Percentiles rank a stretch among this genome's conserved stretches.
phyloP scores from a whole-genome alignment of 2,329 filamentous ascomycete genomes.

The Arthrobotrys sphaeroides region DNA sequence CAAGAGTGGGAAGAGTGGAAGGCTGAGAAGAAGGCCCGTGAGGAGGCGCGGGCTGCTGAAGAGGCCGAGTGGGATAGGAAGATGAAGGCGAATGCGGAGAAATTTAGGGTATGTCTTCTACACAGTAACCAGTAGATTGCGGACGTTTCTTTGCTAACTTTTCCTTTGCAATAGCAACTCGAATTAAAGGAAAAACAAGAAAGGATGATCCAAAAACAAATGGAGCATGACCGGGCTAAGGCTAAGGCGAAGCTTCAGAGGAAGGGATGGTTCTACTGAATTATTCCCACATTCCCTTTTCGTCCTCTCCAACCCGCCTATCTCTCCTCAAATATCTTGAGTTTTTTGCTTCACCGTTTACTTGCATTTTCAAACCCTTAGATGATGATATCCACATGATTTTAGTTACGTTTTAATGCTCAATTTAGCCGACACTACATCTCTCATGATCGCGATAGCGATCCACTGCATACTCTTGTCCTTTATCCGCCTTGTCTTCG shows the following conservation, averaged over 20 bases:
- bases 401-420: constrained; percentile 8
- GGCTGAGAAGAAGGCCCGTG: constrained; percentile 43
- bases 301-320: background rate
- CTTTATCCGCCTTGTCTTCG: background rate
- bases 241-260: constrained; percentile 43
- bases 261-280: constrained; percentile 47
- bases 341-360: background rate
- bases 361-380: background rate
- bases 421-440: constrained; percentile 27
- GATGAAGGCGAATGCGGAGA: constrained; percentile 46
- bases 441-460: background rate
- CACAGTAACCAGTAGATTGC: background rate
- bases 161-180: constrained; percentile 6
- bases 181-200: constrained; percentile 30
- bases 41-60: constrained; percentile 39
- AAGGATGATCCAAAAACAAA: constrained; percentile 30
- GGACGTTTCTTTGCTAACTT: constrained; percentile 5
- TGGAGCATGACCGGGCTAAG: constrained; percentile 35
- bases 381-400: constrained; percentile 40
- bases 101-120: constrained; percentile 38
- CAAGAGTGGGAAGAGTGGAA: constrained; percentile 49
- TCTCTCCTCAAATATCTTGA: background rate
- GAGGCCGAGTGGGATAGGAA: constrained; percentile 49
- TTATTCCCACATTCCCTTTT: background rate
- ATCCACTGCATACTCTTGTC: background rate